Conservation (phyloP, 1,284 basidiomycete genomes). For the Peniophora sp. region DNA sequence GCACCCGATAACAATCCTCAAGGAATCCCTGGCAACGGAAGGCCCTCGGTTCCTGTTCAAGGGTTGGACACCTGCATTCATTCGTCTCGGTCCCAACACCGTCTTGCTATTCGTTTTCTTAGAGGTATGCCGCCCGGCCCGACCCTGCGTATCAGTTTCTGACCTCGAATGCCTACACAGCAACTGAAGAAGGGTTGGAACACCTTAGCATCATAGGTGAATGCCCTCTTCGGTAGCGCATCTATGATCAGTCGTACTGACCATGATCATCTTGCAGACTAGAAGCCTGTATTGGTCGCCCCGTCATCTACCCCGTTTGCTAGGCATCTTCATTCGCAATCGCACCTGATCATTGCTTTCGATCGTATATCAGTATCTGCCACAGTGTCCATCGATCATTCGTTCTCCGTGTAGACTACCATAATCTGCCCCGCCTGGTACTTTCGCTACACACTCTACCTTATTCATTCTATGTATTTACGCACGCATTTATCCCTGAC, state of each 20-base stretch:
- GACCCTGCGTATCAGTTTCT: neutral
- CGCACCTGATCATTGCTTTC: neutral
- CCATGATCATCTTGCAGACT: neutral
- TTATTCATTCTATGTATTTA: too few species aligned
- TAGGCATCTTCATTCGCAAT: too few species aligned
- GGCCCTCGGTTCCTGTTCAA: constrained; percentile 83
- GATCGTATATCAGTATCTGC: neutral
- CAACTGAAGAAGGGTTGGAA: constrained; percentile 61
- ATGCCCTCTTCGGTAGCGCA: constrained; percentile 8
- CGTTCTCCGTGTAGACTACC: too few species aligned
- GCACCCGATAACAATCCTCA: constrained; percentile 42
- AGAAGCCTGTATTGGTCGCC: too few species aligned
- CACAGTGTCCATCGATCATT: too few species aligned
- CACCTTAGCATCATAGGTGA: constrained; percentile 10
- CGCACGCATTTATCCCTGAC: too few species aligned
- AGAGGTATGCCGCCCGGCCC: constrained; percentile 41
- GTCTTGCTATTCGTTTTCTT: constrained; percentile 82
- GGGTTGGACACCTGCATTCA: constrained; percentile 83
- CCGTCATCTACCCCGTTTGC: too few species aligned
- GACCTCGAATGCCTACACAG: constrained; percentile 22
- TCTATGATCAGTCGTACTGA: neutral
- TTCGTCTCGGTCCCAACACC: constrained; percentile 77
- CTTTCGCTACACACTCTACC: too few species aligned
- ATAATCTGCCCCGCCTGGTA: too few species aligned
- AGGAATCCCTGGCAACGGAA: constrained; percentile 58